These are phyloP conservation scores for Cudoniella acicularis DNA, from an alignment of 495 filamentous ascomycete species.

Conservation along the genomic window DNA sequence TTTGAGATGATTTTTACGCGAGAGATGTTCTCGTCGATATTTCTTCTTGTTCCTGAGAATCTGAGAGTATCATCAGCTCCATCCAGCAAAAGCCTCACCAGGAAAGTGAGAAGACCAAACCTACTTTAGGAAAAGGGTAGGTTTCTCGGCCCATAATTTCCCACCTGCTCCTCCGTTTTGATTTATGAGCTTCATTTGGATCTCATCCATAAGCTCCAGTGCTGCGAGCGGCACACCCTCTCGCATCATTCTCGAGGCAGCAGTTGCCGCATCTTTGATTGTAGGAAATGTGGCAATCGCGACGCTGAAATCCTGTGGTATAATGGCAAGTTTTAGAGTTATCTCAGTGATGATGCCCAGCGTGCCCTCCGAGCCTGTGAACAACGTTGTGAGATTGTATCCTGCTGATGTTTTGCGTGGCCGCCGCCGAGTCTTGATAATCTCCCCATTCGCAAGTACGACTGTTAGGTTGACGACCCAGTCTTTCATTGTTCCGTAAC, in stretches of 20 bases:
- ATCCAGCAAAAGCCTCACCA: not conserved
- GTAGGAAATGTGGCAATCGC: conserved; percentile 71
- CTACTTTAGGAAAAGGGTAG: conserved; percentile 79
- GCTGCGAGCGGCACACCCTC: conserved; percentile 67
- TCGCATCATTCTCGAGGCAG: conserved; percentile 63
- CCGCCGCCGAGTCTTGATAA: conserved; percentile 68
- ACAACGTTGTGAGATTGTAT: conserved; percentile 69
- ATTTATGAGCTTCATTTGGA: conserved; percentile 74
- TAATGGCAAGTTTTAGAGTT: conserved; percentile 66
- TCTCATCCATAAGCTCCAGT: conserved; percentile 76
- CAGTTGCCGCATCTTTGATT: conserved; percentile 64
- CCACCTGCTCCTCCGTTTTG: conserved; percentile 57
- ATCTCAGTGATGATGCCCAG: conserved; percentile 69
- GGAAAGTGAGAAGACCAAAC: conserved; percentile 16
- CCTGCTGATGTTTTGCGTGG: conserved; percentile 75
- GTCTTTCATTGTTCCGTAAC: conserved; percentile 80
- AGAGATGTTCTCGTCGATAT: conserved; percentile 9
- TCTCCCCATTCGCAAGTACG: conserved; percentile 68
- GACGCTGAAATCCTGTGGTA: conserved; percentile 65
- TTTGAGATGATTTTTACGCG: conserved; percentile 15
- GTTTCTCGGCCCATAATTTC: conserved; percentile 66
- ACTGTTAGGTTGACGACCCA: conserved; percentile 78
- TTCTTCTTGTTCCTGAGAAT: conserved; percentile 15
- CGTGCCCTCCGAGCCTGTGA: conserved; percentile 73
- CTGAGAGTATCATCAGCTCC: no score